Conservation (phyloP, 192 early-diverging fungal species). For the Geranomyces michiganensis region DNA sequence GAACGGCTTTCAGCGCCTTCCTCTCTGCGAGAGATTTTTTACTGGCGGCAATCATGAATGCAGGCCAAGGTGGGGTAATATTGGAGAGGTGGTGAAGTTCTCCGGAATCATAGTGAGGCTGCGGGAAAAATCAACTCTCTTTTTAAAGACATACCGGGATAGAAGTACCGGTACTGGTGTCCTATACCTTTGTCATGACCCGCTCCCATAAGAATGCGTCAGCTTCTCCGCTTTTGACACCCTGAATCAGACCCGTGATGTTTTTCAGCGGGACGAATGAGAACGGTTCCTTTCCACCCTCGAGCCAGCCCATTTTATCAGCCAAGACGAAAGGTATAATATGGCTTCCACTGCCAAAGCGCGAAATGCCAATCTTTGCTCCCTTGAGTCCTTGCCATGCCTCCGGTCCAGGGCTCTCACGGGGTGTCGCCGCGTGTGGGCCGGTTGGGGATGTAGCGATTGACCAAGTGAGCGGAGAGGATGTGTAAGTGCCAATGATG, state of each 20-base stretch:
- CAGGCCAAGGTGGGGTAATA: slow-evolving; percentile 88
- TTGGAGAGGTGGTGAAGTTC: slow-evolving; percentile 72
- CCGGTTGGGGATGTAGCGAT: slow-evolving; percentile 44
- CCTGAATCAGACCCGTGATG: slow-evolving; percentile 70
- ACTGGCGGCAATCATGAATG: slow-evolving; percentile 80
- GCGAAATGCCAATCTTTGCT: slow-evolving; percentile 51
- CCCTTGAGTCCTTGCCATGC: slow-evolving; percentile 30
- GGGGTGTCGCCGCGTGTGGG: slow-evolving; percentile 44
- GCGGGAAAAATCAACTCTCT: background rate
- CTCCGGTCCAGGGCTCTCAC: slow-evolving; percentile 25
- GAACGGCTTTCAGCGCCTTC: slow-evolving; percentile 29
- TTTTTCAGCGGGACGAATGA: slow-evolving; percentile 74
- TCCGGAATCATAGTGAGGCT: slow-evolving; percentile 69
- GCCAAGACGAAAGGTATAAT: slow-evolving; percentile 55
- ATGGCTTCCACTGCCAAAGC: slow-evolving; percentile 80
- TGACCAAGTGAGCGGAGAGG: slow-evolving; percentile 67
- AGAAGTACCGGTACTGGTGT: no score
- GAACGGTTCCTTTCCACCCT: slow-evolving; percentile 46
- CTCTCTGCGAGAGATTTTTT: slow-evolving; percentile 39
- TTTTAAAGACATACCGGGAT: background rate
- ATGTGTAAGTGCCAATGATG: slow-evolving; percentile 80
- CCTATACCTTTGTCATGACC: slow-evolving; percentile 77
- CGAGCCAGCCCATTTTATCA: slow-evolving; percentile 68
- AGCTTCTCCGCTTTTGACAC: slow-evolving; percentile 59
- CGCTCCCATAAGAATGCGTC: slow-evolving; percentile 93